Evolutionary conservation across 2,329 filamentous ascomycete genomes (phyloP), one percentile per base, ranked within the genome.

Genomic region (Dothideomycetes sp.): DNA sequence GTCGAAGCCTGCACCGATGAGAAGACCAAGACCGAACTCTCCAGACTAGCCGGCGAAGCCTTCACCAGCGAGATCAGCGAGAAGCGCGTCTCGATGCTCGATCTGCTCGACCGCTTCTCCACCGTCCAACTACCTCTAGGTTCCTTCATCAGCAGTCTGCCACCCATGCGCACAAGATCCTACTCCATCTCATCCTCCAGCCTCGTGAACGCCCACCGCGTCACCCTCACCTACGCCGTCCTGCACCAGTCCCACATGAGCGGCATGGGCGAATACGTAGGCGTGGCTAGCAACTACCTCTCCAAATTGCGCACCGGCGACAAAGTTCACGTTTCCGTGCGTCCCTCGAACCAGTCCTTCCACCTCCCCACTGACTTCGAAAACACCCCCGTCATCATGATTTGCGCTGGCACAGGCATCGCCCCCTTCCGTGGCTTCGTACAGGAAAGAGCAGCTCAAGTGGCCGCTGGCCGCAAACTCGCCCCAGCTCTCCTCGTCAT

Each of bases 381-480:
- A 43, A 58, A 58, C 5, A 51, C 50, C 3, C 65, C 65, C 0
- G 52, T 68, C 28, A 95, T 98, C 71, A 95, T 98, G 89, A 91
- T 91, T 9, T 91, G 91, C 62, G 82, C 96, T n/a, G 91, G 91
- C 48, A 98, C 91, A 0, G 91, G 91, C 58, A 80, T 98, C n/a
- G 91, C 91, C 1, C 91, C 91, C 12, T 98, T 98, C 85, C 86
- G 91, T 49, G 91, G 91, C 44, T 98, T 98, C 58, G 83, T 96
- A 33, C 91, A 98, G 68, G 91, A 98, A 69, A 89, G 91, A 44
- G 58, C 59, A 17, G 58, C 57, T 8, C 61, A 69, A 43, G 54
- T 65, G 9, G 59, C 57, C 4, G 64, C 64, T 0, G 76, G 76
- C 2, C 64, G 71, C 10, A 49, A 51, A 11, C 62, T 83, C n/a